Conservation (phyloP, 306 rosid genomes). For the Cucurbita argyrosperma region DNA sequence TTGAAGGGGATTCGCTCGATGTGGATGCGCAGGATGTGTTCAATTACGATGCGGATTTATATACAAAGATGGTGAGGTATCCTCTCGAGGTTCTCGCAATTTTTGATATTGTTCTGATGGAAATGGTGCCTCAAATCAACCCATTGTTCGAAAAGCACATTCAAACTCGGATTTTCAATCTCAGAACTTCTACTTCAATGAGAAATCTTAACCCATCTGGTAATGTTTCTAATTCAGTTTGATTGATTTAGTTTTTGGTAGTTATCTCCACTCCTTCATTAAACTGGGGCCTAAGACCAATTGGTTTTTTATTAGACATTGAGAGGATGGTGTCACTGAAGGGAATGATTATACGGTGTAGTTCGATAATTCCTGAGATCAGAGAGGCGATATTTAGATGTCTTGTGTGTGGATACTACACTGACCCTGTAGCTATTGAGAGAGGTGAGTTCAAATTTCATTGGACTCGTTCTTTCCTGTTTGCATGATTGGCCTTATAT, state of each 20-base stretch:
- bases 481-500: neutral
- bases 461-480: neutral
- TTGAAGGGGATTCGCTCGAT: slow-evolving; percentile 65
- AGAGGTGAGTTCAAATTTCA: slow-evolving; percentile 39
- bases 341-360: slow-evolving; percentile 82
- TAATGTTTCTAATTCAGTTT: slow-evolving; percentile 14
- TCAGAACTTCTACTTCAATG: slow-evolving; percentile 64
- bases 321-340: slow-evolving; percentile 92
- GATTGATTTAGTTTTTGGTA: neutral
- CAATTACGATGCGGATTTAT: slow-evolving; percentile 78
- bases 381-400: slow-evolving; percentile 95
- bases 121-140: slow-evolving; percentile 58
- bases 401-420: slow-evolving; percentile 74
- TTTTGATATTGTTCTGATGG: slow-evolving; percentile 91
- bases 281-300: slow-evolving; percentile 5
- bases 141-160: slow-evolving; percentile 83
- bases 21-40: slow-evolving; percentile 76
- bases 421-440: slow-evolving; percentile 69
- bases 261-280: neutral
- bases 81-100: slow-evolving; percentile 95
- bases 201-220: slow-evolving; percentile 93
- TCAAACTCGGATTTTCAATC: slow-evolving; percentile 80
- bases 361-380: slow-evolving; percentile 85
- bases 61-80: slow-evolving; percentile 80
- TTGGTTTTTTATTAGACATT: slow-evolving; percentile 33